phyloP scores from a whole-genome alignment of 1,139 yeast species.

The Candida sp. region DNA sequence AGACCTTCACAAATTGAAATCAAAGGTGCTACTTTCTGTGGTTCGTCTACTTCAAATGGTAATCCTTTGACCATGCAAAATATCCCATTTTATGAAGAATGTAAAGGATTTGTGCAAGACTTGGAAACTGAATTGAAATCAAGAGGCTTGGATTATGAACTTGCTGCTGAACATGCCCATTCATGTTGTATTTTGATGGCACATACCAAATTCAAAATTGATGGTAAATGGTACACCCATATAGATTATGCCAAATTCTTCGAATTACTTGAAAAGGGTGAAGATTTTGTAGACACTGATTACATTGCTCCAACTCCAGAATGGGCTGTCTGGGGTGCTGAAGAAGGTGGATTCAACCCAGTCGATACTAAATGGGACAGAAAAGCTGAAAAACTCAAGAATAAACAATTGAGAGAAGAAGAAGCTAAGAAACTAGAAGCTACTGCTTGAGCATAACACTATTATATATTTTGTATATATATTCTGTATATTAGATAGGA shows the following conservation, averaged over 20 bases:
- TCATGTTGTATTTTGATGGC: slow-evolving; percentile 91
- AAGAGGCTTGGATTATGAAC: slow-evolving; percentile 69
- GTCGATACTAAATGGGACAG: slow-evolving; percentile 68
- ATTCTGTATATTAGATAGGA: neutral
- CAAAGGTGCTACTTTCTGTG: slow-evolving; percentile 94
- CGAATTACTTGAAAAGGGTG: slow-evolving; percentile 60
- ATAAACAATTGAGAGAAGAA: slow-evolving; percentile 39
- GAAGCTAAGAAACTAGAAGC: neutral
- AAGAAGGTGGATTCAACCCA: slow-evolving; percentile 87
- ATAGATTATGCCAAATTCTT: slow-evolving; percentile 81
- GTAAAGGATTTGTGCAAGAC: slow-evolving; percentile 66
- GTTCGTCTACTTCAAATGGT: slow-evolving; percentile 75
- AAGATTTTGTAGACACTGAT: slow-evolving; percentile 73
- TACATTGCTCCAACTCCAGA: slow-evolving; percentile 78
- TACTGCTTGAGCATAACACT: neutral
- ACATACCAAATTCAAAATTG: slow-evolving; percentile 62
- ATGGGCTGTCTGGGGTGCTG: slow-evolving; percentile 90
- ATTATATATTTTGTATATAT: no score
- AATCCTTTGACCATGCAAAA: slow-evolving; percentile 94
- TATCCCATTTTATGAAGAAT: slow-evolving; percentile 92
- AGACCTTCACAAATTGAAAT: slow-evolving; percentile 87
- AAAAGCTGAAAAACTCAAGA: slow-evolving; percentile 60
- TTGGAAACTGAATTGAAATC: slow-evolving; percentile 56
- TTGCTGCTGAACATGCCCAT: slow-evolving; percentile 96
- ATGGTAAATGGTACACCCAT: slow-evolving; percentile 85